These are phyloP conservation scores for Saturnispora silvae DNA, from an alignment of 805 yeast genomes.

Conservation along the genomic window DNA sequence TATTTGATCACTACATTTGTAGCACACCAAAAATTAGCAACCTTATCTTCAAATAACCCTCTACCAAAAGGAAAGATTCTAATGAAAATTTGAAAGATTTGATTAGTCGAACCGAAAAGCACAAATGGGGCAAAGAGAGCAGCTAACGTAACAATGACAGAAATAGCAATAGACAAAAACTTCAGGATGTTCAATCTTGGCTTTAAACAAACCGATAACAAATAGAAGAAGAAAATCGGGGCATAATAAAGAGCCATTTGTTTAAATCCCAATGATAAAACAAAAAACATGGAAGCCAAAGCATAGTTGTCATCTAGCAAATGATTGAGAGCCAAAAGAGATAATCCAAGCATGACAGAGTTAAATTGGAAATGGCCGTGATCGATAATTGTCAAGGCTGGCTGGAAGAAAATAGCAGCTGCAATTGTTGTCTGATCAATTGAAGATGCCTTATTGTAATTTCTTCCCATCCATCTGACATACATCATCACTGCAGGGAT, in stretches of 20 bases:
- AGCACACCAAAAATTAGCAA: conserved; percentile 97
- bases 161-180: conserved; percentile 49
- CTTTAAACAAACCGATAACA: conserved; percentile 44
- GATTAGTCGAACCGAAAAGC: conserved; percentile 33
- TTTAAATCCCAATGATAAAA: conserved; percentile 70
- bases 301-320: conserved; percentile 53
- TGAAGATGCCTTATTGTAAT: conserved; percentile 37
- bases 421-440: conserved; percentile 70
- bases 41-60: conserved; percentile 95
- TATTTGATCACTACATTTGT: conserved; percentile 70
- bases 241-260: conserved; percentile 95
- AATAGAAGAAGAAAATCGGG: conserved; percentile 74
- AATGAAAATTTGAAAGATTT: conserved; percentile 43
- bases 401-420: conserved; percentile 75
- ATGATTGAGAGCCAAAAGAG: conserved; percentile 56
- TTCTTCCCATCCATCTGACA: conserved; percentile 60
- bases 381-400: conserved; percentile 73
- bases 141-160: conserved; percentile 47
- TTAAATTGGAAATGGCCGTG: conserved; percentile 98
- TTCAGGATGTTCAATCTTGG: conserved; percentile 41
- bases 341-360: conserved; percentile 85
- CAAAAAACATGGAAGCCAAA: conserved; percentile 67
- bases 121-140: conserved; percentile 52
- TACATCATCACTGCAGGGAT: conserved; percentile 73
- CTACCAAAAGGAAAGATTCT: conserved; percentile 88